phyloP scores from a whole-genome alignment of 331 rosid species.

The Malus hybrid region DNA sequence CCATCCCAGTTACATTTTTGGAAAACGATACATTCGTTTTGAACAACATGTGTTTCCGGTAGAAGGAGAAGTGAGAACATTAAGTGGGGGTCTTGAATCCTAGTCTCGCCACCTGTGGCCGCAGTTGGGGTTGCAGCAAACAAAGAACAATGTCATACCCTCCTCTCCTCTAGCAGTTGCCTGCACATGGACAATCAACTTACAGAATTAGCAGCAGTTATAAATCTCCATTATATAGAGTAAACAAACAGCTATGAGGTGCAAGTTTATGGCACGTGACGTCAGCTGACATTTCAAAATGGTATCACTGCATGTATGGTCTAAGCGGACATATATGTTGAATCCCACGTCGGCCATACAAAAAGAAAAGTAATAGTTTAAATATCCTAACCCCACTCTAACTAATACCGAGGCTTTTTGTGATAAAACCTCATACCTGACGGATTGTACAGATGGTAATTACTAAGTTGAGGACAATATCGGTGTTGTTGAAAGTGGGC shows the following conservation, averaged over 20 bases:
- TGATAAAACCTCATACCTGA: too few species aligned
- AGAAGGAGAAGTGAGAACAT: not conserved
- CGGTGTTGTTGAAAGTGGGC: too few species aligned
- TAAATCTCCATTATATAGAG: not conserved
- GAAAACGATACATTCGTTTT: not conserved
- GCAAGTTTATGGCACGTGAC: not conserved
- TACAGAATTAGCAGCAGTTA: not conserved
- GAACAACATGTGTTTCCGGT: not conserved
- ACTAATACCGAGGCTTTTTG: too few species aligned
- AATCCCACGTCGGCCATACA: too few species aligned
- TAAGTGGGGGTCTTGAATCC: not conserved
- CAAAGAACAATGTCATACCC: conserved; percentile 66
- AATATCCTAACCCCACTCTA: too few species aligned
- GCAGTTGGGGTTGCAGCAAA: conserved; percentile 85
- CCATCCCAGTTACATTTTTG: not conserved
- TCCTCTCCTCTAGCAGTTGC: conserved; percentile 70
- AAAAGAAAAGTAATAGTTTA: too few species aligned
- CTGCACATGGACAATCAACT: conserved; percentile 29
- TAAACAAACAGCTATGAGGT: not conserved
- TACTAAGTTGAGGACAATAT: too few species aligned
- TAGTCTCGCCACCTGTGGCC: conserved; percentile 71
- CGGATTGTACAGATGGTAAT: too few species aligned
- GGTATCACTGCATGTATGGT: not conserved
- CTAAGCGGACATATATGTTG: not conserved
- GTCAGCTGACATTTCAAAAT: not conserved